These are phyloP conservation scores for Coprinellus micaceus DNA, from an alignment of 768 basidiomycete species.

Conservation along the genomic window DNA sequence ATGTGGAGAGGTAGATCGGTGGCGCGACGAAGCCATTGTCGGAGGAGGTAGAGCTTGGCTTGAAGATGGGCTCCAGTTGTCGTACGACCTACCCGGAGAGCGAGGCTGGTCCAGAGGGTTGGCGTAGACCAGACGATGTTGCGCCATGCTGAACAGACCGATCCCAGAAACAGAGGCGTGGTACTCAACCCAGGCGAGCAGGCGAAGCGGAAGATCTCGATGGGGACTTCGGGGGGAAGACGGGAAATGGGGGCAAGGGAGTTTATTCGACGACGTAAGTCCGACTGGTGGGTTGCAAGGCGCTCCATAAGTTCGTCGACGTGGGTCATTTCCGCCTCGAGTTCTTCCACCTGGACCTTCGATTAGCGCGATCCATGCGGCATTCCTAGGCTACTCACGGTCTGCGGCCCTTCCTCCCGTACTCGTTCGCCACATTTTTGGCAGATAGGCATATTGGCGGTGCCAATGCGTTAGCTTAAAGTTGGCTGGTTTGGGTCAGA, in stretches of 20 bases:
- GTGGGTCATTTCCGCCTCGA: conserved; percentile 17
- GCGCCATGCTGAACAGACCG: conserved; percentile 9
- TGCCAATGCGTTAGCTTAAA: no score
- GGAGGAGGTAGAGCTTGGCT: conserved; percentile 9
- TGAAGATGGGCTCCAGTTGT: no score
- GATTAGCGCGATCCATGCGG: background rate
- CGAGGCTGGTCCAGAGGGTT: conserved; percentile 1
- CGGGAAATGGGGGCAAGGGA: conserved; percentile 7
- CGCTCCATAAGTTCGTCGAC: conserved; percentile 18
- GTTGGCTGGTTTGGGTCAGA: no score
- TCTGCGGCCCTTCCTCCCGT: background rate
- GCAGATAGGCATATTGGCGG: background rate
- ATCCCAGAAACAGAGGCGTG: conserved; percentile 12
- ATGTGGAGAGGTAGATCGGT: conserved; percentile 19
- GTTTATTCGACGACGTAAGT: conserved; percentile 20
- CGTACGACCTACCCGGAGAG: background rate
- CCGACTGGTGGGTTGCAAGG: conserved; percentile 13
- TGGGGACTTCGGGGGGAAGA: conserved; percentile 8
- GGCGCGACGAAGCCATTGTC: conserved; percentile 15
- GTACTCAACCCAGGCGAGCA: conserved; percentile 15
- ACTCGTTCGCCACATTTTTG: background rate
- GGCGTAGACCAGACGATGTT: conserved; percentile 6
- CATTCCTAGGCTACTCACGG: background rate
- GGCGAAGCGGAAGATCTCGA: conserved; percentile 10
- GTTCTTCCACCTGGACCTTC: conserved; percentile 2